Percentiles rank a stretch among this genome's conserved stretches.
Conservation (phyloP, 768 basidiomycete species). For the Boletus rufocinnamomeus region DNA sequence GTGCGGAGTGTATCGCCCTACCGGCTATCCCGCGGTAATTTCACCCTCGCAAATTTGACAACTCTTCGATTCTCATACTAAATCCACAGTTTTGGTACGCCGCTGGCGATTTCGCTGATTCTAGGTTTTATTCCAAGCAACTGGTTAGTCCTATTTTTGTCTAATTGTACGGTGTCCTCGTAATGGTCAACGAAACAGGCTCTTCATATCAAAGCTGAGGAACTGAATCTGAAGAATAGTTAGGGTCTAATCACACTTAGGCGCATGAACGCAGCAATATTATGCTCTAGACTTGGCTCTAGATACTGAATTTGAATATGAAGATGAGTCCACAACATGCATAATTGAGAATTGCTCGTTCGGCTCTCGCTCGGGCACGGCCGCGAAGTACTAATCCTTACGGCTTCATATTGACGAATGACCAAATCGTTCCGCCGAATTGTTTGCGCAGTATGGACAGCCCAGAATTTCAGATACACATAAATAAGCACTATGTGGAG, state of each 20-base stretch:
- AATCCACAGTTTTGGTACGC: slow-evolving; percentile 4
- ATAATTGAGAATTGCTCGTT: background rate
- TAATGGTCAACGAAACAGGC: background rate
- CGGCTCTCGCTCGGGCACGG: background rate
- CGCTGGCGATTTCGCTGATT: slow-evolving; percentile 6
- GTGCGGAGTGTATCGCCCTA: slow-evolving; percentile 7
- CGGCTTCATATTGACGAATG: too few relatives aligned
- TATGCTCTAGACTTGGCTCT: background rate
- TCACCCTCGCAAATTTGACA: background rate
- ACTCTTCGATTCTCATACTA: background rate
- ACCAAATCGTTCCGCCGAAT: too few relatives aligned
- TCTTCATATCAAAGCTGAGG: slow-evolving; percentile 9
- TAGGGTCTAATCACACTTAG: background rate
- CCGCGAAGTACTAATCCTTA: too few relatives aligned
- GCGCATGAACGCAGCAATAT: background rate
- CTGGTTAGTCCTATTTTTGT: background rate
- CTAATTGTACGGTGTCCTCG: too few relatives aligned
- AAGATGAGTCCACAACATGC: too few relatives aligned
- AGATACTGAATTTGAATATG: background rate
- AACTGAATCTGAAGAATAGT: background rate
- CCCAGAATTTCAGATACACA: too few relatives aligned
- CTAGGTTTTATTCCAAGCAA: slow-evolving; percentile 6
- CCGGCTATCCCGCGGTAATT: slow-evolving; percentile 7
- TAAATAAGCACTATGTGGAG: background rate
- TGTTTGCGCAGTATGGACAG: too few relatives aligned